Base-by-base conservation (phyloP, 441 rosid genomes). In the Euphorbia celastroides region DNA sequence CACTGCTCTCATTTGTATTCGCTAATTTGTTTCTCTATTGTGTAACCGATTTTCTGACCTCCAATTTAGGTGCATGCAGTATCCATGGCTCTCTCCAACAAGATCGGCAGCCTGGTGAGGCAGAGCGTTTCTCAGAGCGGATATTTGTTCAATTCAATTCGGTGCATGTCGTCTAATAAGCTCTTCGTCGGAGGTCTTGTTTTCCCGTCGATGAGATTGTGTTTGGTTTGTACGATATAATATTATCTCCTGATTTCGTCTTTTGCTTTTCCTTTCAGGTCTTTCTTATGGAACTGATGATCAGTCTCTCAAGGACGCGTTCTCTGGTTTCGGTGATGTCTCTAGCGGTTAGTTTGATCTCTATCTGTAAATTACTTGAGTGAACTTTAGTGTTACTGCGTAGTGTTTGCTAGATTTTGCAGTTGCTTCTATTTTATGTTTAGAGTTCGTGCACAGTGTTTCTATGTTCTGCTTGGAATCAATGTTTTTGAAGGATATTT, bases 181-280 rank as follows among this genome's bases (percentile, higher is more conserved):
- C 89, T 92, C 63, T 92, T 92, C 55, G 25, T 92, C 30, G 96
- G 96, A 83, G 97, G 97, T 92, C 78, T 44, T 57, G 14, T 22
- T 69, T 14, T 14, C 16, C 16, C 7, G 28, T 30, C 60, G 17
- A 57, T 5, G 36, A 27, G 22, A 3, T 17, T 57, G 19, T 57
- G 7, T 3, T 57, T 57, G 9, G 16, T 27, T 0, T 27, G 36
- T 57, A 36, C 10, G n/a, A 26, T 5, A 31, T 23, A 28, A 7
- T 17, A 26, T 55, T 23, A 42, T 23, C 9, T 23, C 7, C 27
- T 26, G 14, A 5, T 9, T 31, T 32, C 4, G 25, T 62, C 10
- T 27, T 0, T 5, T 32, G 26, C 28, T 0, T 32, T 51, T 19
- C 38, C 57, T 38, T 48, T 19, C 22, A 91, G 96, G 97, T 52